phyloP scores from a whole-genome alignment of 441 rosid genomes.

The Omphalea diandra region DNA sequence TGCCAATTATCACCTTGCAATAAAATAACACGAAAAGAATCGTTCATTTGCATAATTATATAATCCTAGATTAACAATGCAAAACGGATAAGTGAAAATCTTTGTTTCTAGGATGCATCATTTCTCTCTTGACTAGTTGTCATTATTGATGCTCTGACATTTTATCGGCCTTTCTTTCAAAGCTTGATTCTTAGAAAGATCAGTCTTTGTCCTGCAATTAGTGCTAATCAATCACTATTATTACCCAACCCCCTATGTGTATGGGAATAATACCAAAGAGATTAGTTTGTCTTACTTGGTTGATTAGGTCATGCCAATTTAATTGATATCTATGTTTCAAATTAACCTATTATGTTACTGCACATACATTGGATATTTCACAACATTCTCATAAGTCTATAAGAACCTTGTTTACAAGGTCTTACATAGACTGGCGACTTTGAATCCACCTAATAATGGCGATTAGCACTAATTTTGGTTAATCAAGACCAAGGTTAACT shows the following conservation, averaged over 20 bases:
- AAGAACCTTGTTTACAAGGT: not conserved
- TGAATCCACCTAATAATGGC: not conserved
- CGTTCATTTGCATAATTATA: not conserved
- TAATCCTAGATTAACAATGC: not conserved
- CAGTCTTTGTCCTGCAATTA: conserved; percentile 8
- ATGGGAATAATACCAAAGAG: not conserved
- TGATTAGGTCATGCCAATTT: not conserved
- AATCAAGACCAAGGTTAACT: not conserved
- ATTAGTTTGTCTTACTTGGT: not conserved
- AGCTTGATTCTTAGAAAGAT: conserved; percentile 12
- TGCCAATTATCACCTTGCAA: not conserved
- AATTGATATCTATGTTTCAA: not conserved
- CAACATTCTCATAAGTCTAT: not conserved
- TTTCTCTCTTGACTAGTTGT: conserved; percentile 15
- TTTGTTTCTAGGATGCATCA: conserved; percentile 5
- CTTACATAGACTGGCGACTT: not conserved
- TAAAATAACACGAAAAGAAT: not conserved
- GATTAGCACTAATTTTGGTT: not conserved
- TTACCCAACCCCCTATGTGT: not conserved
- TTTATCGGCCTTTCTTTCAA: conserved; percentile 20
- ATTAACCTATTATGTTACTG: not conserved
- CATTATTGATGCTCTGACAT: conserved; percentile 25
- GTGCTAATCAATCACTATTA: conserved; percentile 9
- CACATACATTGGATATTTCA: not conserved
- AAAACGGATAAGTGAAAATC: conserved; percentile 19